A percentile compares a stretch with the other conserved stretches of the same genome.
phyloP scores from a whole-genome alignment of 768 basidiomycete genomes.

The Calocybe gangraenosa region DNA sequence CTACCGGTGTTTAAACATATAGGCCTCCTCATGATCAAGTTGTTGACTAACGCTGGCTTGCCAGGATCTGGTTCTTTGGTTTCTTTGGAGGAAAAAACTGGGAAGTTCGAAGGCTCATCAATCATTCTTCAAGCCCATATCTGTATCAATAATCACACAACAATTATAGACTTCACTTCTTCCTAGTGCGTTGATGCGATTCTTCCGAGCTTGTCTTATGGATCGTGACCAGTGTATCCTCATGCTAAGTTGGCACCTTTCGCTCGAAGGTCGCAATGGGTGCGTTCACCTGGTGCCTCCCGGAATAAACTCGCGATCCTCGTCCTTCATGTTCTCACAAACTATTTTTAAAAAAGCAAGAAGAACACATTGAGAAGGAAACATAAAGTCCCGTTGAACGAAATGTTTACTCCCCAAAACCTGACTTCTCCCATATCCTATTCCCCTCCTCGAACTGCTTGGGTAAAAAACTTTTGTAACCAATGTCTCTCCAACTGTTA shows the following conservation, averaged over 20 bases:
- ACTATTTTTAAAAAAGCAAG: background rate
- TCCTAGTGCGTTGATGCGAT: background rate
- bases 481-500: conserved; percentile 3
- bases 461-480: background rate
- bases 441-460: too few species aligned
- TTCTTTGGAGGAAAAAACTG: too few species aligned
- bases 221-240: conserved; percentile 1
- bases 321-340: background rate
- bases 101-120: too few species aligned
- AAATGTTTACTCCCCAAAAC: too few species aligned
- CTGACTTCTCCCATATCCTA: too few species aligned
- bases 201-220: background rate
- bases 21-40: too few species aligned
- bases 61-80: too few species aligned
- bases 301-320: background rate
- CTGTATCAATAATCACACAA: background rate
- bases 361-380: background rate
- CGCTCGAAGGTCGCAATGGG: background rate
- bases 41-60: too few species aligned
- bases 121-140: background rate
- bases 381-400: background rate
- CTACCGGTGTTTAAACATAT: too few species aligned
- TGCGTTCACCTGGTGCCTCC: background rate
- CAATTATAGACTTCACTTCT: background rate
- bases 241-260: background rate